These are phyloP conservation scores for Chalaropsis ovoidea DNA, from an alignment of 2,329 filamentous ascomycete species.

Conservation along the genomic window DNA sequence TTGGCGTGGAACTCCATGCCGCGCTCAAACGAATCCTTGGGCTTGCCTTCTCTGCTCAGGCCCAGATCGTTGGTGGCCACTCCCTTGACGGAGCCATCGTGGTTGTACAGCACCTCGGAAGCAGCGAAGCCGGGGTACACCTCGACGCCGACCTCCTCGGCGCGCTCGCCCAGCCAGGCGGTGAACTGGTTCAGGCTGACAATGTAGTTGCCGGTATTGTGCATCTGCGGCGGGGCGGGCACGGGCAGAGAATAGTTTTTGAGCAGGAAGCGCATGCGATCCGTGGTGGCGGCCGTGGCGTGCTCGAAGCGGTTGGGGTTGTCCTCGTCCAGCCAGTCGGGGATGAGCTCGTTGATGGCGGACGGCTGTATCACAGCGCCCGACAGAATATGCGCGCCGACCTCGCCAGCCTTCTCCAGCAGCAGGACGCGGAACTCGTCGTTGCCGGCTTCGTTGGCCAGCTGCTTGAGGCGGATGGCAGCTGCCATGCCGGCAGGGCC, in stretches of 20 bases:
- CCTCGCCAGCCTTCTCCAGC: slow-evolving; percentile 87
- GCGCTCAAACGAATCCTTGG: slow-evolving; percentile 84
- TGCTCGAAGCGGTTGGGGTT: slow-evolving; percentile 82
- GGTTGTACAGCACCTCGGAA: slow-evolving; percentile 77
- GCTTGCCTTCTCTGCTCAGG: slow-evolving; percentile 66
- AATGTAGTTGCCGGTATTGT: slow-evolving; percentile 96
- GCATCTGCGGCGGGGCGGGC: slow-evolving; percentile 90
- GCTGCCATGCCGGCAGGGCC: slow-evolving; percentile 90
- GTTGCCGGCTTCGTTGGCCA: slow-evolving; percentile 88
- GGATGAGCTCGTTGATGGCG: slow-evolving; percentile 79
- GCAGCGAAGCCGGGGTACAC: slow-evolving; percentile 94
- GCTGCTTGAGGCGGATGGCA: slow-evolving; percentile 88
- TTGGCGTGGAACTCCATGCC: slow-evolving; percentile 97
- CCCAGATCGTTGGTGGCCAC: slow-evolving; percentile 95
- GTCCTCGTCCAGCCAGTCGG: slow-evolving; percentile 82
- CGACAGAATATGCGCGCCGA: slow-evolving; percentile 90
- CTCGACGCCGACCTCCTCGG: slow-evolving; percentile 94
- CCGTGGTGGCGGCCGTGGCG: slow-evolving; percentile 70
- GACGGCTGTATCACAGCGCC: slow-evolving; percentile 89
- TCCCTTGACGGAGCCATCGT: slow-evolving; percentile 80
- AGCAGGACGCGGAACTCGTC: slow-evolving; percentile 90
- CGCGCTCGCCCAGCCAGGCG: slow-evolving; percentile 90
- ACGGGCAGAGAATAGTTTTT: slow-evolving; percentile 67
- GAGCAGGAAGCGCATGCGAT: slow-evolving; percentile 91
- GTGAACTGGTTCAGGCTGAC: slow-evolving; percentile 89